Evolutionary conservation across 1,284 basidiomycete species (phyloP).

Genomic region (Ustilago shanxiensis): DNA sequence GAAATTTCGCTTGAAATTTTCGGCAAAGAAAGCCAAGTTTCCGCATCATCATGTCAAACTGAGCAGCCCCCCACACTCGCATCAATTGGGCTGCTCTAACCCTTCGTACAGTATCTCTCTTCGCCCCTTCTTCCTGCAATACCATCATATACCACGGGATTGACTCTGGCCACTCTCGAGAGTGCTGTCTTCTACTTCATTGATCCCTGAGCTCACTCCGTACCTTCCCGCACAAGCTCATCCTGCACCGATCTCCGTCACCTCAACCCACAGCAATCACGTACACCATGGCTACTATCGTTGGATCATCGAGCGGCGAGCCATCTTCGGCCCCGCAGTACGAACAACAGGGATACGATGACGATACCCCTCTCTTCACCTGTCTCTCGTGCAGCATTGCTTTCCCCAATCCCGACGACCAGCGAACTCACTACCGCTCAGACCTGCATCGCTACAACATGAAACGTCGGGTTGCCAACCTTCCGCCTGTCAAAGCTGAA

Average conservation of each 20-base stretch:
- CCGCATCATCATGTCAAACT: conserved; percentile 8
- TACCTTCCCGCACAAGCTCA: neutral
- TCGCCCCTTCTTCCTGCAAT: neutral
- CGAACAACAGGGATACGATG: conserved; percentile 46
- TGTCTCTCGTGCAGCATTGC: conserved; percentile 94
- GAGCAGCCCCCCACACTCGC: conserved; percentile 27
- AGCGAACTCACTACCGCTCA: conserved; percentile 90
- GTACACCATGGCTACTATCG: conserved; percentile 43
- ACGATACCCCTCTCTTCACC: conserved; percentile 73
- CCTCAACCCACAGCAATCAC: neutral
- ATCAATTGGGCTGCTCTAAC: neutral
- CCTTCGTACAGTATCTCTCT: neutral
- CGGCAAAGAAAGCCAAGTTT: conserved; percentile 12
- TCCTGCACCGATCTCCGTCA: neutral
- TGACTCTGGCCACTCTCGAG: neutral
- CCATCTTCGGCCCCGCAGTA: conserved; percentile 30
- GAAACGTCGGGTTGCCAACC: conserved; percentile 91
- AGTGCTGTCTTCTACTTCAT: neutral
- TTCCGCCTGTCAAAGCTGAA: conserved; percentile 84
- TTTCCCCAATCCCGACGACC: conserved; percentile 85
- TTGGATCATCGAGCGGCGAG: conserved; percentile 33
- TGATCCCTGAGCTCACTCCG: neutral
- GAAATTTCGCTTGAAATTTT: conserved; percentile 24
- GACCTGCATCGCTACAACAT: conserved; percentile 99
- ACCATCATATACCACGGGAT: conserved; percentile 4